A percentile compares a stretch with the other conserved stretches of the same genome.
Conservation (phyloP, 2,329 filamentous ascomycete genomes). For the Coniosporium tulheliwenetii region DNA sequence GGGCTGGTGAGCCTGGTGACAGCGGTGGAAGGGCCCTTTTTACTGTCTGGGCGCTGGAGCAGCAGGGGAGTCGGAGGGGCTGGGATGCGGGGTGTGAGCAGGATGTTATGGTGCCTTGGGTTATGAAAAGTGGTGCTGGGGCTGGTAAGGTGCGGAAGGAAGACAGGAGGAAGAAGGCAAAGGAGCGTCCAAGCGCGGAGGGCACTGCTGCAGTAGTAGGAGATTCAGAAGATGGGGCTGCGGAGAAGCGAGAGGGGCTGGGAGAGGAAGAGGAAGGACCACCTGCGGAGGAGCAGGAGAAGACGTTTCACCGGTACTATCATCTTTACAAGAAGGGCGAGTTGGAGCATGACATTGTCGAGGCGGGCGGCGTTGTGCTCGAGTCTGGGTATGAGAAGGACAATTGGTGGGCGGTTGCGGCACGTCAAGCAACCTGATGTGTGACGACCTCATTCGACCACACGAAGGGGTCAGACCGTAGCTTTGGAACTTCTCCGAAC, state of each 20-base stretch:
- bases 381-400: conserved; percentile 87
- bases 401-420: conserved; percentile 87
- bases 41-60: conserved; percentile 94
- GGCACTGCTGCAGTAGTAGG: conserved; percentile 1
- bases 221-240: conserved; percentile 7
- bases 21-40: conserved; percentile 53
- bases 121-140: conserved; percentile 36
- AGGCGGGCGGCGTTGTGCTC: conserved; percentile 60
- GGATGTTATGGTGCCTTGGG: conserved; percentile 94
- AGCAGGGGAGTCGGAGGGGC: conserved; percentile 68
- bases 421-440: conserved; percentile 2
- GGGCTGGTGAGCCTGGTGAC: conserved; percentile 1
- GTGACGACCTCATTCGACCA: too few species aligned
- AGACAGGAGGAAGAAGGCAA: conserved; percentile 3
- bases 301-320: conserved; percentile 79
- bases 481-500: neutral
- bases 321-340: conserved; percentile 82
- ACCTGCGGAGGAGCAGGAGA: conserved; percentile 17
- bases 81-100: conserved; percentile 76
- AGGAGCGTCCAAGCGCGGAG: conserved; percentile 7
- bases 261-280: conserved; percentile 16
- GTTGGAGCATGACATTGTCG: conserved; percentile 61
- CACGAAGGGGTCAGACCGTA: neutral
- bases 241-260: conserved; percentile 11
- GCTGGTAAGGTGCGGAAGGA: conserved; percentile 12